A percentile compares a stretch with the other conserved stretches of the same genome.
These are phyloP conservation scores for Candolleomyces eurysporus DNA, from an alignment of 768 basidiomycete genomes.

Conservation along the genomic window DNA sequence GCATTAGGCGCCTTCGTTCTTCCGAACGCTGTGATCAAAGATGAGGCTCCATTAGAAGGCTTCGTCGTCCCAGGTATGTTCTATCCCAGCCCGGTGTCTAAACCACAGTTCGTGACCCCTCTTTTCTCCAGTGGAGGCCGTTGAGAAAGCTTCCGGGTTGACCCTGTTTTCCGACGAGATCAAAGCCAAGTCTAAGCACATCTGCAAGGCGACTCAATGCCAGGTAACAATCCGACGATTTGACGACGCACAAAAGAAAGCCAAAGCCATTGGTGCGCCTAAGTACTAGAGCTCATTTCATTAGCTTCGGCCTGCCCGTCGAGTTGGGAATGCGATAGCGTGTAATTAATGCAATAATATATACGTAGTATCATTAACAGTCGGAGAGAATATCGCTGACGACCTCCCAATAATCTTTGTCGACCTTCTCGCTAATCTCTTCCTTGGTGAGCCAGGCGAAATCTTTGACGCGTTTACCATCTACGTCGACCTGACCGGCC, in stretches of 20 bases:
- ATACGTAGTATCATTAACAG: conserved; percentile 30
- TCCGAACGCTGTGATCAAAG: conserved; percentile 90
- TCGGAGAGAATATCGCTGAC: conserved; percentile 84
- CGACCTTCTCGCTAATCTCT: conserved; percentile 76
- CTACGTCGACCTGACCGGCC: conserved; percentile 75
- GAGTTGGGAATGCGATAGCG: conserved; percentile 10
- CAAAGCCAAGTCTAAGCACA: conserved; percentile 73
- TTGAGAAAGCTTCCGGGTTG: conserved; percentile 88
- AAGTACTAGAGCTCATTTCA: conserved; percentile 25
- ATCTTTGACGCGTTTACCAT: conserved; percentile 54
- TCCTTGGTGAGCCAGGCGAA: conserved; percentile 95
- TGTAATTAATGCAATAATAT: conserved; percentile 13
- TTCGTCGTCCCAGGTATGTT: conserved; percentile 80
- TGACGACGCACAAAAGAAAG: conserved; percentile 82
- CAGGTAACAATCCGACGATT: conserved; percentile 86
- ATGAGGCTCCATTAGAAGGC: conserved; percentile 72
- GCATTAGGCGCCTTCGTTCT: conserved; percentile 93
- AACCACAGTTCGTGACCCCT: background rate
- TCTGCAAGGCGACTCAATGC: conserved; percentile 88
- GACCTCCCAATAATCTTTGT: conserved; percentile 68
- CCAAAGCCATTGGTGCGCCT: conserved; percentile 52
- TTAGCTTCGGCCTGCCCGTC: background rate
- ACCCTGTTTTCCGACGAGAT: conserved; percentile 81
- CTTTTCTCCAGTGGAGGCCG: conserved; percentile 69
- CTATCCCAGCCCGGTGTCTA: background rate